A percentile compares a stretch with the other conserved stretches of the same genome.
Evolutionary conservation across 2,329 filamentous ascomycete species (phyloP).

Genomic region (Dactylonectria macrodidyma): DNA sequence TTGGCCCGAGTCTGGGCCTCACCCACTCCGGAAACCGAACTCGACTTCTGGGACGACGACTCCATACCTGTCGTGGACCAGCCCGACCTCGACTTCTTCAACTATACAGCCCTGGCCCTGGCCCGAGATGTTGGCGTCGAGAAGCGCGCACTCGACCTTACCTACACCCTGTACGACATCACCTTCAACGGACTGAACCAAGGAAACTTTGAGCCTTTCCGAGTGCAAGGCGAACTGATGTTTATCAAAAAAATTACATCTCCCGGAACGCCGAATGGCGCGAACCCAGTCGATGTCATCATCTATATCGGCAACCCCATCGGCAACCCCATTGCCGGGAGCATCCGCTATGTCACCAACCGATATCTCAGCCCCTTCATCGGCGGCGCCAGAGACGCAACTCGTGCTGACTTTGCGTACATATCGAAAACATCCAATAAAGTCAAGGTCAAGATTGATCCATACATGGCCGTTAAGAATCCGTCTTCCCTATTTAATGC

Average conservation of each 20-base stretch:
- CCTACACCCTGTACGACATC: slow-evolving; percentile 18
- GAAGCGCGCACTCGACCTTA: slow-evolving; percentile 19
- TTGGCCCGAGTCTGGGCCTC: slow-evolving; percentile 12
- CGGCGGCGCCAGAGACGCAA: slow-evolving; percentile 11
- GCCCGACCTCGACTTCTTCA: slow-evolving; percentile 16
- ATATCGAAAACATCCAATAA: slow-evolving; percentile 16
- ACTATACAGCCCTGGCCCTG: background rate
- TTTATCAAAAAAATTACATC: slow-evolving; percentile 15
- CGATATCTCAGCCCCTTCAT: slow-evolving; percentile 28
- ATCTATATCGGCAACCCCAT: slow-evolving; percentile 24
- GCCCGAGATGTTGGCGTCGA: slow-evolving; percentile 6
- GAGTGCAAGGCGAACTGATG: slow-evolving; percentile 16
- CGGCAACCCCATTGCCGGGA: slow-evolving; percentile 22
- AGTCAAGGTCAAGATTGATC: slow-evolving; percentile 19
- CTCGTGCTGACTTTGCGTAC: slow-evolving; percentile 19
- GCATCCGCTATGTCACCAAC: slow-evolving; percentile 28
- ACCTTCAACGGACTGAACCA: slow-evolving; percentile 19
- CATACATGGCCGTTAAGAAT: slow-evolving; percentile 9
- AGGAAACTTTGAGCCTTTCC: slow-evolving; percentile 20
- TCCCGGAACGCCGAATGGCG: slow-evolving; percentile 10
- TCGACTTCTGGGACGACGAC: slow-evolving; percentile 17
- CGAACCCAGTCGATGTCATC: slow-evolving; percentile 26
- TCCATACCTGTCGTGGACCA: slow-evolving; percentile 9
- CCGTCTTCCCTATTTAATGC: slow-evolving; percentile 21
- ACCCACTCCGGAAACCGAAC: slow-evolving; percentile 2